These are phyloP conservation scores for Fusarium heterosporum DNA, from an alignment of 2,329 filamentous ascomycete species.

Conservation along the genomic window DNA sequence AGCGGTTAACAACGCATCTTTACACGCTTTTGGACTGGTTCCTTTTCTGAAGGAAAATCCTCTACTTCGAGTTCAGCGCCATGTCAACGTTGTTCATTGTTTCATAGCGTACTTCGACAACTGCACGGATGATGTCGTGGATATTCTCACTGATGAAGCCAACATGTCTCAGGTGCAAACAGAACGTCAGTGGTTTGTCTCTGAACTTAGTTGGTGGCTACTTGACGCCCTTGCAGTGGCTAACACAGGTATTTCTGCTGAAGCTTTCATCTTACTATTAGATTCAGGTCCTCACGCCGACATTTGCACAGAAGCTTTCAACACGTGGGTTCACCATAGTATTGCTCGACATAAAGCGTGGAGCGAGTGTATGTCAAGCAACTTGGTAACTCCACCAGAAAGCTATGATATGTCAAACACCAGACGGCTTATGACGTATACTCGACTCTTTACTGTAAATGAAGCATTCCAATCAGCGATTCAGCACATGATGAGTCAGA, in stretches of 20 bases:
- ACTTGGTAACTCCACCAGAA: accelerated
- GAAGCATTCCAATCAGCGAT: neutral
- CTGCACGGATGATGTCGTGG: accelerated
- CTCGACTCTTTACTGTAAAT: neutral
- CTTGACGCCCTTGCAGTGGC: neutral
- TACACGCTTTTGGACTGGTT: neutral
- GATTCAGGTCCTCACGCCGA: neutral
- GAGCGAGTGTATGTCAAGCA: neutral
- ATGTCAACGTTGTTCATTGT: neutral
- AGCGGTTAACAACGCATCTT: neutral
- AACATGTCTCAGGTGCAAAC: too few relatives aligned
- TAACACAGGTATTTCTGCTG: accelerated
- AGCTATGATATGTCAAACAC: too few relatives aligned
- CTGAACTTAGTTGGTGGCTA: neutral
- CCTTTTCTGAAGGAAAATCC: slow-evolving; percentile 22
- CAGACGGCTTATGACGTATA: neutral
- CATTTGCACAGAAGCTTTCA: neutral
- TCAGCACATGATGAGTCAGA: accelerated
- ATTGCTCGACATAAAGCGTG: neutral
- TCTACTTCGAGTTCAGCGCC: slow-evolving; percentile 18
- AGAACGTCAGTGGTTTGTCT: accelerated
- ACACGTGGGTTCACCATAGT: neutral
- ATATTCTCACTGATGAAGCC: neutral
- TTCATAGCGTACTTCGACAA: accelerated
- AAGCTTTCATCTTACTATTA: slow-evolving; percentile 1